These are phyloP conservation scores for Ganoderma meredithae DNA, from an alignment of 1,284 basidiomycete species.

Conservation along the genomic window DNA sequence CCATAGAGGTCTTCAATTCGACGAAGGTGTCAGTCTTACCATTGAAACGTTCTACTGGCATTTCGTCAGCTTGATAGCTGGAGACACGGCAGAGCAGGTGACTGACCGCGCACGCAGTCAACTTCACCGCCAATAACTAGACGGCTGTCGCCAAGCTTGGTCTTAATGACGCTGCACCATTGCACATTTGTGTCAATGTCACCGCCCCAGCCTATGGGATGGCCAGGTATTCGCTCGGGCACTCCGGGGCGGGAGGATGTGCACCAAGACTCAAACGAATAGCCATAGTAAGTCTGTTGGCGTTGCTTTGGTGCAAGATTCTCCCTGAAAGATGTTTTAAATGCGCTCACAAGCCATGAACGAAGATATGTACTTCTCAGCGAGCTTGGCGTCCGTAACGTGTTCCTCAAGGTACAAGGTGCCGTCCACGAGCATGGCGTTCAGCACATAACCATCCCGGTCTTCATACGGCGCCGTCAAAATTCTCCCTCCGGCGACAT, in stretches of 20 bases:
- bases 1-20: conserved; percentile 93
- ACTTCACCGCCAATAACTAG: conserved; percentile 94
- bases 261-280: conserved; percentile 89
- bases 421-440: conserved; percentile 81
- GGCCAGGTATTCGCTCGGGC: conserved; percentile 32
- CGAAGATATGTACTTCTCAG: conserved; percentile 60
- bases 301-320: conserved; percentile 66
- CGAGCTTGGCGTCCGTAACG: conserved; percentile 58
- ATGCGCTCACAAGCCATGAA: conserved; percentile 24
- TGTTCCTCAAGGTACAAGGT: conserved; percentile 90
- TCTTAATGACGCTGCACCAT: conserved; percentile 95
- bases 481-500: conserved; percentile 59
- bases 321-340: conserved; percentile 52
- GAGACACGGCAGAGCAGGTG: neutral
- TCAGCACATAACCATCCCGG: conserved; percentile 84
- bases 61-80: neutral
- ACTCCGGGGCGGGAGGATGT: conserved; percentile 55
- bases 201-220: conserved; percentile 77
- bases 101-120: conserved; percentile 85
- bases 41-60: conserved; percentile 57
- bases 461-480: conserved; percentile 85
- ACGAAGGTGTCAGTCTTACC: conserved; percentile 74
- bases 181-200: conserved; percentile 95
- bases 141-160: conserved; percentile 83
- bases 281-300: conserved; percentile 76